A percentile compares a stretch with the other conserved stretches of the same genome.
These are phyloP conservation scores for Petasospora rhodanensis DNA, from an alignment of 1,139 yeast genomes.

Conservation along the genomic window DNA sequence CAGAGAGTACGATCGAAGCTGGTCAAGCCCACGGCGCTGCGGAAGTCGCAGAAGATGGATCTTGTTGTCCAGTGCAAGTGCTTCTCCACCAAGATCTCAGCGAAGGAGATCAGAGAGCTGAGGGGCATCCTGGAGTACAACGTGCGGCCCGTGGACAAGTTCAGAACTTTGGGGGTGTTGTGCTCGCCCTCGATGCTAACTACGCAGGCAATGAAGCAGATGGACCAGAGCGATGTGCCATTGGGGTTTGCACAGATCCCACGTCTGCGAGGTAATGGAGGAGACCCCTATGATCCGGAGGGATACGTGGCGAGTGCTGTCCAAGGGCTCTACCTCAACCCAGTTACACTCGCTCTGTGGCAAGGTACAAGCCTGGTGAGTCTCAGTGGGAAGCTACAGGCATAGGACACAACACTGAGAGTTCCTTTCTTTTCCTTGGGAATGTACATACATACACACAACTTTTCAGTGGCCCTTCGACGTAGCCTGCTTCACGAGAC, in stretches of 20 bases:
- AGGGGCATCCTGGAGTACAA: conserved; percentile 51
- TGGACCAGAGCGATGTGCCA: conserved; percentile 53
- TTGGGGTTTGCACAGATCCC: conserved; percentile 45
- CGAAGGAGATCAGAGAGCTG: conserved; percentile 52
- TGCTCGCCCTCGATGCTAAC: conserved; percentile 63
- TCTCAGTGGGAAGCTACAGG: too few species aligned
- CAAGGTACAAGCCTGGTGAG: conserved; percentile 7
- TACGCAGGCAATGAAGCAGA: conserved; percentile 49
- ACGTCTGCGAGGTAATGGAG: conserved; percentile 22
- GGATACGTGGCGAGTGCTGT: conserved; percentile 42
- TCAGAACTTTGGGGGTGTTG: conserved; percentile 36
- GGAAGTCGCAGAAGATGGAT: conserved; percentile 25
- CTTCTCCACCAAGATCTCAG: conserved; percentile 41
- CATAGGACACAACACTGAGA: too few species aligned
- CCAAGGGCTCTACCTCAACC: conserved; percentile 42
- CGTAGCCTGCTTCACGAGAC: too few species aligned
- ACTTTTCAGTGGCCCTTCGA: too few species aligned
- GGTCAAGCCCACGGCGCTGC: conserved; percentile 27
- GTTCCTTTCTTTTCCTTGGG: too few species aligned
- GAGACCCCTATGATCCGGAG: conserved; percentile 33
- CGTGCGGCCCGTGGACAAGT: conserved; percentile 30
- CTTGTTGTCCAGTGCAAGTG: conserved; percentile 58
- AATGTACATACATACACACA: too few species aligned
- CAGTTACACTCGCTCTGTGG: conserved; percentile 16
- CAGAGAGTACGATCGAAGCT: too few species aligned